Base-by-base conservation (phyloP, 2,329 filamentous ascomycete genomes). In the Alternaria sp. region DNA sequence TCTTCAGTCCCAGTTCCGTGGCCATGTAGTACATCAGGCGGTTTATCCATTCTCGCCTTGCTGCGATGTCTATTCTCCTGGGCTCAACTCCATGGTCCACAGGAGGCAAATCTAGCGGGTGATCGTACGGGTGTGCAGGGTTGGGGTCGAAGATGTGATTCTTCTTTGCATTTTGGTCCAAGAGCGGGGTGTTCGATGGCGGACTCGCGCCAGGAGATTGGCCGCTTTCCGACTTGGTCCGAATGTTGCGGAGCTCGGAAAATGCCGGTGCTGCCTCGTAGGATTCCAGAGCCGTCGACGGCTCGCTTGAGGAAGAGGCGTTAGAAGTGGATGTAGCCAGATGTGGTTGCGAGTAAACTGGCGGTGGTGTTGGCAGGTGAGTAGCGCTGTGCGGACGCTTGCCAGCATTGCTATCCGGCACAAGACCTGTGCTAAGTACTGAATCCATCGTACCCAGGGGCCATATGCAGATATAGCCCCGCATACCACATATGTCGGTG, bases 381-480 rank as follows among this genome's bases (percentile, higher is more conserved):
- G 19, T 25, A 5, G 55, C 49, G 51, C 36, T 57, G 1, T 57
- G 50, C 6, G 63, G 56, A 30, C 23, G 65, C 21, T 46, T 28
- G n/a, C 65, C 49, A 19, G 61, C 50, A 17, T 59, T 65, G 2
- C 63, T 68, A 45, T 76, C 70, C 7, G 71, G 74, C 3, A 77
- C 60, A 3, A 77, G 58, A 7, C 74, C 75, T 3, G 70, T 62
- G 26, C 64, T 67, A 1, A 77, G 64, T 1, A 74, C 67, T 3
- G 73, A 67, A 46, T 75, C 72, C 66, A 77, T 71, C 10, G 70
- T 69, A 9, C 70, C 73, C 5, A 77, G 61, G 0, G 73, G 57
- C 75, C 75, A 78, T 3, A 77, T 26, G 8, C 65, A 64, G 3
- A 70, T 55, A 52, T 77, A 77, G 13, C 74, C 76, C 30, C 73